Evolutionary conservation across 192 early-diverging fungal genomes (phyloP).

Genomic region (Backusella psychrophila): DNA sequence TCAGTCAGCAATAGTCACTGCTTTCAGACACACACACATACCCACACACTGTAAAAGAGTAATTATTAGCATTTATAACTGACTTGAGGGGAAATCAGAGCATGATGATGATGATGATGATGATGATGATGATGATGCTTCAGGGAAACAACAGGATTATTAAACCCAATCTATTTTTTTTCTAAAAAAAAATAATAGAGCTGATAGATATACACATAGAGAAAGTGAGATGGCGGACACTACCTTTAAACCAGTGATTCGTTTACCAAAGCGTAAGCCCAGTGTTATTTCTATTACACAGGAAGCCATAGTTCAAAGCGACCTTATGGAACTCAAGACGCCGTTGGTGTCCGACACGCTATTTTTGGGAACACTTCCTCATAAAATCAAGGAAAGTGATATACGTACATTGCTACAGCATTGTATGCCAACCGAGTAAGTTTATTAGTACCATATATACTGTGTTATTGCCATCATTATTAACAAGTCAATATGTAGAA

Average conservation of each 20-base stretch:
- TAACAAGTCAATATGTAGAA: neutral
- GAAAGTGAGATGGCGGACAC: neutral
- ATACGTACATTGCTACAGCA: constrained; percentile 19
- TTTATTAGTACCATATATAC: too few relatives aligned
- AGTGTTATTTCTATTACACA: neutral
- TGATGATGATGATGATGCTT: too few relatives aligned
- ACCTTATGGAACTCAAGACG: constrained; percentile 3
- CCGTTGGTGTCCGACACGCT: constrained; percentile 21
- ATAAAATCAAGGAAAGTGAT: constrained; percentile 19
- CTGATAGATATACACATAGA: neutral
- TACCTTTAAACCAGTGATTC: constrained; percentile 6
- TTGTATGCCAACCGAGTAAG: constrained; percentile 26
- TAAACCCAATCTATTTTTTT: neutral
- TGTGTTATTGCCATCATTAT: neutral
- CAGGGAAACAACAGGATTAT: neutral
- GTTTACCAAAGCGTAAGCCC: constrained; percentile 4
- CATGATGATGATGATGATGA: too few relatives aligned
- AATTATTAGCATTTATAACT: too few relatives aligned
- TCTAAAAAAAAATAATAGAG: neutral
- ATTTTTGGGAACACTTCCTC: constrained; percentile 17
- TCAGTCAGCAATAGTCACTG: too few relatives aligned
- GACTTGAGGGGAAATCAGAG: too few relatives aligned
- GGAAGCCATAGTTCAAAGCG: neutral
- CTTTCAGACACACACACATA: neutral
- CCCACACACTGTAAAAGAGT: neutral